Conservation (phyloP, 2,329 filamentous ascomycete species). For the Botryotinia convoluta region DNA sequence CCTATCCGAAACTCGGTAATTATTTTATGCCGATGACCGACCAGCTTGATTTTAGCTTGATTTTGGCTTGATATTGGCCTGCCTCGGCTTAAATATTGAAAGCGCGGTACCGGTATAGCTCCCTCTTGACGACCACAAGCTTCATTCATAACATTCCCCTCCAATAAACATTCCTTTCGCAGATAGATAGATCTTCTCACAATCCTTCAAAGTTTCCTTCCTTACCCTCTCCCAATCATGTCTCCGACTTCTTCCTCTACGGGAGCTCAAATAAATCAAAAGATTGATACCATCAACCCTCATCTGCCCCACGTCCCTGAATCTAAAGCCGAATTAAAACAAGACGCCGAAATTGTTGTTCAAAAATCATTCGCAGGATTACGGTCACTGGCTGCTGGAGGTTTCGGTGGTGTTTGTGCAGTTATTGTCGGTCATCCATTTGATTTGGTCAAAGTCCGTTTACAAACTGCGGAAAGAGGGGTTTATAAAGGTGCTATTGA, state of each 20-base stretch:
- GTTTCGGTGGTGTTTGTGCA: conserved; percentile 89
- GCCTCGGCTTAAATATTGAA: conserved; percentile 15
- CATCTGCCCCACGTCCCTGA: conserved; percentile 39
- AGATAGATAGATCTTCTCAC: background rate
- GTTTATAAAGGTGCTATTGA: conserved; percentile 89
- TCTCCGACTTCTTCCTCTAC: conserved; percentile 22
- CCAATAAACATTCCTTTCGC: background rate
- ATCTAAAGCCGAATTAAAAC: conserved; percentile 37
- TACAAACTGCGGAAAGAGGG: conserved; percentile 93
- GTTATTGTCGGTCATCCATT: conserved; percentile 96
- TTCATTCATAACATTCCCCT: background rate
- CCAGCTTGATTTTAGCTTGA: background rate
- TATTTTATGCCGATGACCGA: conserved; percentile 8
- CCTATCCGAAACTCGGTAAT: conserved; percentile 10
- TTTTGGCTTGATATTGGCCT: conserved; percentile 10
- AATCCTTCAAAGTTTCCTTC: background rate
- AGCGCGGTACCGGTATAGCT: background rate
- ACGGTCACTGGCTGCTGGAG: conserved; percentile 82
- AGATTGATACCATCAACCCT: conserved; percentile 32
- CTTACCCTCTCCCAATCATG: background rate
- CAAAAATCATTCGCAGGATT: conserved; percentile 54
- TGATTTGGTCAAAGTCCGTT: conserved; percentile 93
- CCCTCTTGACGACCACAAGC: conserved; percentile 8
- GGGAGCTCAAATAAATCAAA: conserved; percentile 33
- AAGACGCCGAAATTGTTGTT: conserved; percentile 33